Percentiles rank a stretch among this genome's conserved stretches.
These are phyloP conservation scores for Haematococcus lacustris DNA, from an alignment of 139 green algal genomes.

Conservation along the genomic window DNA sequence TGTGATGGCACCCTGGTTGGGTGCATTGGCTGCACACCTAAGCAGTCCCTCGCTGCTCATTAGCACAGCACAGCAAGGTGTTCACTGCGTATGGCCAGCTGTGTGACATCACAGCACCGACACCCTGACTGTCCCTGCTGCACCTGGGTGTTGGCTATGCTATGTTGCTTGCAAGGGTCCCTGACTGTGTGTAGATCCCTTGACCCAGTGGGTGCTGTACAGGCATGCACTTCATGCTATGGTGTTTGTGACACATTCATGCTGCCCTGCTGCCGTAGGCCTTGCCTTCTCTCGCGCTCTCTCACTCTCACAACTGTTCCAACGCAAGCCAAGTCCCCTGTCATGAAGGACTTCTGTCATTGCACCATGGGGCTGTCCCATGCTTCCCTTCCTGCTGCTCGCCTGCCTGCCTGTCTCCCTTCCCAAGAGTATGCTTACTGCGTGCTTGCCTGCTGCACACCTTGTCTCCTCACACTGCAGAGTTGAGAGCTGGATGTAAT, in stretches of 20 bases:
- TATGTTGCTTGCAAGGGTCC: no score
- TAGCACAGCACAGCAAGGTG: not conserved
- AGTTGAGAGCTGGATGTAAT: constrained; percentile 34
- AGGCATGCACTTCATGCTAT: no score
- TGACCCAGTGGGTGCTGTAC: no score
- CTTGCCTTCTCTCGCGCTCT: no score
- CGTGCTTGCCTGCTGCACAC: not conserved
- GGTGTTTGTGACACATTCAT: no score
- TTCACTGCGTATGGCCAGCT: no score
- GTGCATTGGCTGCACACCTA: not conserved
- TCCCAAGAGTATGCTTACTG: no score
- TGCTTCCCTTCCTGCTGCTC: no score
- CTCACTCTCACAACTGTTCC: no score
- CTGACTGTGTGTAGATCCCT: no score
- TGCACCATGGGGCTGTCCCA: not conserved
- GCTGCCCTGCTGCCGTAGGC: no score
- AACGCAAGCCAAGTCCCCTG: not conserved
- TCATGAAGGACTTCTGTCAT: not conserved
- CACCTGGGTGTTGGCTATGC: not conserved
- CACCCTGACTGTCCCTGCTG: not conserved
- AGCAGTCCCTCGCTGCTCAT: not conserved
- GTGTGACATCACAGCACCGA: not conserved
- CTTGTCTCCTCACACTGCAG: constrained; percentile 11
- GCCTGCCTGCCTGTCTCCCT: no score
- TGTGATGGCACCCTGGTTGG: not conserved